Evolutionary conservation across 257 asterid genomes (phyloP).

Genomic region (Solanum chmielewskii): DNA sequence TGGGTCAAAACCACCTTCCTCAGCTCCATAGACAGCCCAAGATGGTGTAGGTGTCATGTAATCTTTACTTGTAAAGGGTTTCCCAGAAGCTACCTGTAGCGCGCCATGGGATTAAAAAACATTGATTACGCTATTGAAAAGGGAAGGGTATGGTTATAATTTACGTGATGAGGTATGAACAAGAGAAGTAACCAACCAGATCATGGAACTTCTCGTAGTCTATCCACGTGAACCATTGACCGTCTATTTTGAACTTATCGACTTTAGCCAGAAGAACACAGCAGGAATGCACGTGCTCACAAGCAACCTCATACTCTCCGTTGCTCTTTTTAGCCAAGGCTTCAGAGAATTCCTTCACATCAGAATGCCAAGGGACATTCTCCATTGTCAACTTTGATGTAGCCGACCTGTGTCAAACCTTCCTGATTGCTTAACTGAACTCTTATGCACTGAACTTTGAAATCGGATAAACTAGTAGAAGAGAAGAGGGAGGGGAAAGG

Average conservation of each 20-base stretch:
- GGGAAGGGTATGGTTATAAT: neutral
- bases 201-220: slow-evolving; percentile 94
- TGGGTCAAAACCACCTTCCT: slow-evolving; percentile 97
- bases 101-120: neutral
- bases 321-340: slow-evolving; percentile 73
- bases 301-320: slow-evolving; percentile 84
- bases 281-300: slow-evolving; percentile 92
- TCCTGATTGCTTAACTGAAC: neutral
- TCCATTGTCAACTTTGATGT: slow-evolving; percentile 97
- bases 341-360: slow-evolving; percentile 83
- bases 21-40: slow-evolving; percentile 97
- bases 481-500: neutral
- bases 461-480: neutral
- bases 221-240: slow-evolving; percentile 93
- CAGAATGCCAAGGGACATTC: slow-evolving; percentile 98
- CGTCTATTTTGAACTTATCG: slow-evolving; percentile 64
- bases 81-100: slow-evolving; percentile 65
- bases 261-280: slow-evolving; percentile 93
- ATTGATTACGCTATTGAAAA: neutral
- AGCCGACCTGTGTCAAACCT: slow-evolving; percentile 50
- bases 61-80: slow-evolving; percentile 63
- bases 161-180: neutral
- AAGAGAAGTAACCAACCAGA: slow-evolving; percentile 41
- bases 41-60: slow-evolving; percentile 88
- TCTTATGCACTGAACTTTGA: neutral